Percentiles rank a stretch among this genome's conserved stretches.
These are phyloP conservation scores for Apiospora arundinis DNA, from an alignment of 2,329 filamentous ascomycete species.

Conservation along the genomic window DNA sequence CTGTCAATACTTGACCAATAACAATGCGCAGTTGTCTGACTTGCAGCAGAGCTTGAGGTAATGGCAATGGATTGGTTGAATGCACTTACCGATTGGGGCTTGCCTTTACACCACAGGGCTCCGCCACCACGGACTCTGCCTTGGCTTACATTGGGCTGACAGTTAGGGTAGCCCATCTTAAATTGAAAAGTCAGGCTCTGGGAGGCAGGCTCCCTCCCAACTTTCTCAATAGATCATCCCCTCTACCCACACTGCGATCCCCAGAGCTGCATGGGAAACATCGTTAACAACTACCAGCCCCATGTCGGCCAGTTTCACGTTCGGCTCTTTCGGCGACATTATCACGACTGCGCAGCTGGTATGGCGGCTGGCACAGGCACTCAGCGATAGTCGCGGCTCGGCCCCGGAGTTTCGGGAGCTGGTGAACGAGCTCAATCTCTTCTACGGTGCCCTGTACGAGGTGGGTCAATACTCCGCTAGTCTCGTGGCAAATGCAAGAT, in stretches of 20 bases:
- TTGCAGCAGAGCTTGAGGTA: too few species aligned
- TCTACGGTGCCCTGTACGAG: background rate
- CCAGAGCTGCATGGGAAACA: background rate
- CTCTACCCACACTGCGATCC: background rate
- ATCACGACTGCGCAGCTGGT: slow-evolving; percentile 21
- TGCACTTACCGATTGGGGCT: too few species aligned
- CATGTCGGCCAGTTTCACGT: slow-evolving; percentile 16
- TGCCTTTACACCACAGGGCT: background rate
- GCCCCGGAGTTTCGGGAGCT: slow-evolving; percentile 16
- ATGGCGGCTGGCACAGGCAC: slow-evolving; percentile 18
- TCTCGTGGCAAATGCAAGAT: too few species aligned
- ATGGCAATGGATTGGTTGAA: too few species aligned
- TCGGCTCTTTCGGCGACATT: slow-evolving; percentile 15
- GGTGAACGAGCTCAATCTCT: background rate
- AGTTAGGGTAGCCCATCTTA: background rate
- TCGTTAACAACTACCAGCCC: background rate
- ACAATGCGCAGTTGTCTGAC: too few species aligned
- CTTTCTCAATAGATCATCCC: background rate
- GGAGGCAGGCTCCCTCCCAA: background rate
- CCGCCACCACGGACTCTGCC: background rate
- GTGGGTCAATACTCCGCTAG: too few species aligned
- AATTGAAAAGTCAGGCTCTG: background rate
- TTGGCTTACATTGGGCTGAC: background rate
- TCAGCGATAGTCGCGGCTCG: slow-evolving; percentile 21
- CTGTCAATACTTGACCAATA: too few species aligned